Evolutionary conservation across 768 basidiomycete species (phyloP), one percentile per base, ranked within the genome.

Genomic region (Hortiboletus campestris): DNA sequence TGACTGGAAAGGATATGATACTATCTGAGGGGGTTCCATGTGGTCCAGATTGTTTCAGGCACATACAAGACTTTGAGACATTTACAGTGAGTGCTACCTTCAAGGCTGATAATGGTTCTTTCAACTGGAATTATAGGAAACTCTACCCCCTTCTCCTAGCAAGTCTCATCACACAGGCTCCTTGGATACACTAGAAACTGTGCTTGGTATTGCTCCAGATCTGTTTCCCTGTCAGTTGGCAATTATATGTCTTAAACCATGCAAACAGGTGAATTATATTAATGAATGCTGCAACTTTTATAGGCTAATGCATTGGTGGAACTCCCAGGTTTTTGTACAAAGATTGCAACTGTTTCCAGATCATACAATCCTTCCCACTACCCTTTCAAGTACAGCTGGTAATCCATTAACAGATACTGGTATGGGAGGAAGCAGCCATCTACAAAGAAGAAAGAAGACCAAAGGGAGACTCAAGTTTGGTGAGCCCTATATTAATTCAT

Each of bases 161-260:
- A 31, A 46, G 9, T 45, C 57, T 29, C 29, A 42, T 47, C 53
- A 57, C 17, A 45, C 38, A 22, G 4, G 56, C 0, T 65, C 60
- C 11, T 35, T 57, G 6, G 61, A 63, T 4, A 57, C 64, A 2
- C 64, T 82, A 1, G 45, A 62, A 14, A 73, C 73, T 34, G 54
- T 80, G 0, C 63, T 84, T 11, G 72, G 71, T 14, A 60, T 80
- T 29, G 64, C 72, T 12, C 80, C 83, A 9, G 77, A 84, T 51
- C 55, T 75, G 20, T 58, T 64, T 17, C 82, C 83, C 0, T 85
- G 84, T 56, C 72, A 80, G 57, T 57, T 84, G 28, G 77, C 82
- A 19, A 57, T 69, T 1, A 74, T 84, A 31, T 79, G 78, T 45
- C 71, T 76, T 12, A 79, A 74, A 55, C 72, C 75, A 11, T 85